A percentile compares a stretch with the other conserved stretches of the same genome.
Conservation (phyloP, 2,329 filamentous ascomycete species). For the Penicillium hordei region DNA sequence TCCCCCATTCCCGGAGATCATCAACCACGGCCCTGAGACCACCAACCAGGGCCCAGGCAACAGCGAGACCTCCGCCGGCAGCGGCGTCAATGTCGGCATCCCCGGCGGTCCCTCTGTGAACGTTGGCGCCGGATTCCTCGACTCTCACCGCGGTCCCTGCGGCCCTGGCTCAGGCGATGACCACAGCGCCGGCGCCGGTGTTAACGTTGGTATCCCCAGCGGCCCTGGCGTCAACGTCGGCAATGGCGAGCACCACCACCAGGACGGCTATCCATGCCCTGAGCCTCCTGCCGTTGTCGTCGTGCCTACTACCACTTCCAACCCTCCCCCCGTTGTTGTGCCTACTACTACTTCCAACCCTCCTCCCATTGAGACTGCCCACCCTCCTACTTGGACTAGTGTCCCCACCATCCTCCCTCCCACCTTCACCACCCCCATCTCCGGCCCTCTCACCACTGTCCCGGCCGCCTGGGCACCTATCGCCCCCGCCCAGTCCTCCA, state of each 20-base stretch:
- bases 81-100: conserved; percentile 22
- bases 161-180: conserved; percentile 15
- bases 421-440: conserved; percentile 23
- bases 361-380: conserved; percentile 1
- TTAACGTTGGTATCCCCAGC: conserved; percentile 18
- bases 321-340: not conserved
- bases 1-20: not conserved
- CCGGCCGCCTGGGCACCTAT: conserved; percentile 11
- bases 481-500: conserved; percentile 13
- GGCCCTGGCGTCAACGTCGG: conserved; percentile 17
- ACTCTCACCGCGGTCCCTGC: conserved; percentile 19
- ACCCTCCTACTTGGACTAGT: not conserved
- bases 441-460: conserved; percentile 17
- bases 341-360: not conserved
- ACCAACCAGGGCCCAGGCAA: conserved; percentile 11
- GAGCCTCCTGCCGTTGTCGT: conserved; percentile 7
- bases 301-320: not conserved
- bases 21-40: conserved; percentile 9
- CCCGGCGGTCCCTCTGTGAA: conserved; percentile 29
- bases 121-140: conserved; percentile 21
- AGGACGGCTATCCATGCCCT: conserved; percentile 19
- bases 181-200: conserved; percentile 16
- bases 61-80: conserved; percentile 21
- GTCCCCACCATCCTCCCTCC: conserved; percentile 12
- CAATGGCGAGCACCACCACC: conserved; percentile 11